Conservation (phyloP, 192 early-diverging fungal genomes). For the Coemansia sp. region DNA sequence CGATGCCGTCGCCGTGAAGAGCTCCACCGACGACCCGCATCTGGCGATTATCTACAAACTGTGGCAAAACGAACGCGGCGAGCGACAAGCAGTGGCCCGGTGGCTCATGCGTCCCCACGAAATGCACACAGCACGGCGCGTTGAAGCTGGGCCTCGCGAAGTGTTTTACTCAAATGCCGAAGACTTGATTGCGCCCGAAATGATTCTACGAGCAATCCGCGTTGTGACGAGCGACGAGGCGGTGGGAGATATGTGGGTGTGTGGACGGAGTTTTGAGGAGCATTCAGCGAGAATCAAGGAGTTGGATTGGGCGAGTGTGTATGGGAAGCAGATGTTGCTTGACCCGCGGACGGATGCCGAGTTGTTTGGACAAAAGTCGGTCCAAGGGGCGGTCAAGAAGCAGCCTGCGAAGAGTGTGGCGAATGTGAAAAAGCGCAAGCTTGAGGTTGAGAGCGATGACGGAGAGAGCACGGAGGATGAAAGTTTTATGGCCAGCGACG, state of each 20-base stretch:
- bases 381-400: conserved; percentile 7
- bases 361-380: conserved; percentile 21
- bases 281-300: conserved; percentile 35
- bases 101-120: conserved; percentile 57
- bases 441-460: conserved; percentile 1
- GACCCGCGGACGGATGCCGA: conserved; percentile 15
- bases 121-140: conserved; percentile 18
- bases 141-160: conserved; percentile 27
- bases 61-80: conserved; percentile 59
- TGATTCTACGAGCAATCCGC: conserved; percentile 31
- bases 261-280: conserved; percentile 45
- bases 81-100: conserved; percentile 51
- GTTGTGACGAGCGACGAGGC: conserved; percentile 27
- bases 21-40: conserved; percentile 47
- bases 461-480: conserved; percentile 12
- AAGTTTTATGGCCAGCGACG: conserved; percentile 8
- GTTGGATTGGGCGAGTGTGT: conserved; percentile 51
- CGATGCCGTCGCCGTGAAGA: conserved; percentile 29
- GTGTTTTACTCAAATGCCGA: conserved; percentile 54
- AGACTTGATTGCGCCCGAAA: conserved; percentile 45
- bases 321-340: conserved; percentile 15
- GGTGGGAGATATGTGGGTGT: neutral
- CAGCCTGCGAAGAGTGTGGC: conserved; percentile 9
- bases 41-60: conserved; percentile 56
- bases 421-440: neutral